Evolutionary conservation across 1,139 yeast genomes (phyloP), one percentile per base, ranked within the genome.

Genomic region (Pneumocystis canis): DNA sequence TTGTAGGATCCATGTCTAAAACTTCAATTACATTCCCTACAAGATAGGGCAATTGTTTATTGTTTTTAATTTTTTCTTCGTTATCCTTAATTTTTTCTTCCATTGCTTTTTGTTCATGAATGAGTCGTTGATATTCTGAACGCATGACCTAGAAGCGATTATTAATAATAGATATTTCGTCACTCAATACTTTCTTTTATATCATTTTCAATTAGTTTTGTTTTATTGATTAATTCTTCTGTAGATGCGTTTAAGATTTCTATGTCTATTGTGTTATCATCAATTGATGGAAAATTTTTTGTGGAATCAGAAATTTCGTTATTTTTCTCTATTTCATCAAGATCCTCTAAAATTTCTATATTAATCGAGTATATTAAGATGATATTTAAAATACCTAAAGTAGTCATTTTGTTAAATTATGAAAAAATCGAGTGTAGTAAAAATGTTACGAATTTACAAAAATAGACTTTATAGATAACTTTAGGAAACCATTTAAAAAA

Each of bases 11-110:
- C 75, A 92, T 81, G 71, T 92, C 95, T 72, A 94, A 80, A 66
- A 94, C 78, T 75, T 94, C 99, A 32, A 94, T 97, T 63, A 94
- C 95, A 72, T 92, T 94, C n/a, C 97, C 97, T 60, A 94, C 98
- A 67, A 94, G 78, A 71, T 92, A 94, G 14, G 99, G 99, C 72
- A 94, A 80, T 74, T 89, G 97, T 76, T 86, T 88, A 75, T 94
- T 94, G 73, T 92, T 90, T 72, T 89, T 89, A 74, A 94, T 92
- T 77, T 94, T 94, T 71, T 90, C 97, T 74, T 86, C 90, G 76
- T 94, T 94, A 72, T 92, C 98, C 73, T 90, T 89, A 75, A 94
- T 89, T 74, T 94, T 85, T 70, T 89, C 97, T 66, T 84, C 77
- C 97, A 90, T 92, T 63, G 89, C 88, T 64, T 88, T 83, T 76